Evolutionary conservation across 441 rosid genomes (phyloP).

Genomic region (Corymbia calophylla): DNA sequence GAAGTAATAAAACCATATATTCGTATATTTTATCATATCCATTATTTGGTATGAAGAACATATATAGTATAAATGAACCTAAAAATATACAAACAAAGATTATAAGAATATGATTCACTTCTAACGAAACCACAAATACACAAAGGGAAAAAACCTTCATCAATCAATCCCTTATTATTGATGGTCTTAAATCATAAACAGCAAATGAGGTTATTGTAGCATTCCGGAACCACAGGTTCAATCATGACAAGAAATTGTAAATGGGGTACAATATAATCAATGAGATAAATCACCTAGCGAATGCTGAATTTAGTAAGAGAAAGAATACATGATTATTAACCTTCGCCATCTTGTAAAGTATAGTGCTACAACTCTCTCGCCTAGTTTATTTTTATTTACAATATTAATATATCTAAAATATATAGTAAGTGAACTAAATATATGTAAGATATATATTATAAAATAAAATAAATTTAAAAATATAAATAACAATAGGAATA

Average conservation of each 20-base stretch:
- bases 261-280: no score
- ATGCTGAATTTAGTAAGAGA: background rate
- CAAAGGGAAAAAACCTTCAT: fast-evolving
- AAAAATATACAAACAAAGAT: fast-evolving
- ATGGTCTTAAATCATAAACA: background rate
- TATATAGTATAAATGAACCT: background rate
- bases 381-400: no score
- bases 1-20: background rate
- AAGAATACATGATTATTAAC: background rate
- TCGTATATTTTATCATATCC: background rate
- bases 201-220: background rate
- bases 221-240: background rate
- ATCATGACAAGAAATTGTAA: no score
- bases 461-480: no score
- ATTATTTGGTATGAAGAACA: no score
- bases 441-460: no score
- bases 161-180: no score
- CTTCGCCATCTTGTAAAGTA: no score
- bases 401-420: background rate
- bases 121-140: background rate
- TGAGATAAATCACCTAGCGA: background rate
- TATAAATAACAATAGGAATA: no score
- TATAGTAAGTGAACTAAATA: no score
- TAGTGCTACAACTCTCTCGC: background rate
- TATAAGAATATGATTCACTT: no score